phyloP scores from a whole-genome alignment of 23 red algal species.

The Gracilariopsis chorda region DNA sequence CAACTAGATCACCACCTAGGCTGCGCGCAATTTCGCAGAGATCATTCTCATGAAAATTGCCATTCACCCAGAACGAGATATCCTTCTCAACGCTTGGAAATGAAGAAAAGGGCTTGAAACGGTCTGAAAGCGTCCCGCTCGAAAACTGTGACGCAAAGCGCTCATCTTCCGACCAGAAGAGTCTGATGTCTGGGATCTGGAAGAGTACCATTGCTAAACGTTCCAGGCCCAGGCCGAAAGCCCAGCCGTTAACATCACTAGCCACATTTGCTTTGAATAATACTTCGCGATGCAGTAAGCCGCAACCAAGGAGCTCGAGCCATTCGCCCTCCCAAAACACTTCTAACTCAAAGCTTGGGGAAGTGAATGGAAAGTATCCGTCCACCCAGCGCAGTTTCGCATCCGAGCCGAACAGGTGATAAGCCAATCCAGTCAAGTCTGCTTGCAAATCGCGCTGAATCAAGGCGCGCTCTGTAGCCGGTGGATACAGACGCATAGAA shows the following conservation, averaged over 20 bases:
- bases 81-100: conserved; percentile 89
- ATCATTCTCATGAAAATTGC: conserved; percentile 81
- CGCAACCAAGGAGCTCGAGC: conserved; percentile 93
- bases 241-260: conserved; percentile 73
- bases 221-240: conserved; percentile 95
- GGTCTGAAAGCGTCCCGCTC: background rate
- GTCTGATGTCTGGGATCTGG: conserved; percentile 89
- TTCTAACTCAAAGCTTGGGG: conserved; percentile 88
- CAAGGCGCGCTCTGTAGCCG: background rate
- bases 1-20: conserved; percentile 81
- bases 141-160: conserved; percentile 82
- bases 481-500: conserved; percentile 65
- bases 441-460: conserved; percentile 61
- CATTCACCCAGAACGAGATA: conserved; percentile 87
- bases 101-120: conserved; percentile 74
- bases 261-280: conserved; percentile 49
- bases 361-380: conserved; percentile 92
- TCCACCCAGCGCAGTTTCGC: conserved; percentile 82
- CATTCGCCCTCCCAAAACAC: conserved; percentile 92
- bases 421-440: conserved; percentile 56
- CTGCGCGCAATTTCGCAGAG: conserved; percentile 82
- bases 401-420: conserved; percentile 68
- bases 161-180: conserved; percentile 93
- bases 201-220: conserved; percentile 98
- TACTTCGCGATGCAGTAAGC: conserved; percentile 72